phyloP scores from a whole-genome alignment of 1,284 basidiomycete genomes.

The Microbotryum silenes-acaulis region DNA sequence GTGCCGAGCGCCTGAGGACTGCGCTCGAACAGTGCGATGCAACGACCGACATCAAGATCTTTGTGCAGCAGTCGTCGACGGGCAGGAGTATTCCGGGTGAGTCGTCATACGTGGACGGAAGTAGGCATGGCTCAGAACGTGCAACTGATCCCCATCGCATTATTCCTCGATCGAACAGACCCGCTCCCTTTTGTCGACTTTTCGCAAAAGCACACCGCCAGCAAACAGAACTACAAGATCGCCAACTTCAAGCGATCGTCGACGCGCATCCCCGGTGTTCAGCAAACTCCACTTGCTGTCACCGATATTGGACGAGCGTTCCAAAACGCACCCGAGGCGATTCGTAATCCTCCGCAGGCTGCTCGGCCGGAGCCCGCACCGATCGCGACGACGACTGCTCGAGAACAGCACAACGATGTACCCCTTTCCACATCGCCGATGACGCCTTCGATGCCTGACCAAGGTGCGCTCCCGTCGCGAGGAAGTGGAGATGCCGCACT shows the following conservation, averaged over 20 bases:
- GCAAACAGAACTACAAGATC: conserved; percentile 37
- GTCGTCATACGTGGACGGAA: not conserved
- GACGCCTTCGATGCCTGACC: not conserved
- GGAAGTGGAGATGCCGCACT: conserved; percentile 4
- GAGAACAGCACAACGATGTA: not conserved
- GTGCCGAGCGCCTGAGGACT: conserved; percentile 77
- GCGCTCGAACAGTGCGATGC: conserved; percentile 43
- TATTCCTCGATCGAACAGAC: conserved; percentile 42
- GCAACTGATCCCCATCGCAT: not conserved
- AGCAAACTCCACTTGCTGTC: conserved; percentile 22
- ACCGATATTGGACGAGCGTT: conserved; percentile 21
- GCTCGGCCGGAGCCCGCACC: not conserved
- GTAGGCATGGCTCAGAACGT: not conserved
- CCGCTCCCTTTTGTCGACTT: conserved; percentile 70
- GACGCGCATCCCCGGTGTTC: conserved; percentile 24
- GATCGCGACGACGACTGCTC: not conserved
- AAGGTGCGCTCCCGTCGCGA: not conserved
- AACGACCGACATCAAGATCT: conserved; percentile 32
- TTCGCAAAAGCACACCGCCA: conserved; percentile 41
- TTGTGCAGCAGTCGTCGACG: conserved; percentile 57
- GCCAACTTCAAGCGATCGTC: conserved; percentile 56
- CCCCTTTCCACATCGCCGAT: not conserved
- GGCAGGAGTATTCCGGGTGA: conserved; percentile 64
- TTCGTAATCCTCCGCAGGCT: conserved; percentile 2
- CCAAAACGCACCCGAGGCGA: not conserved